A percentile compares a stretch with the other conserved stretches of the same genome.
These are phyloP conservation scores for Pseudonectria foliicola DNA, from an alignment of 2,329 filamentous ascomycete species.

Conservation along the genomic window DNA sequence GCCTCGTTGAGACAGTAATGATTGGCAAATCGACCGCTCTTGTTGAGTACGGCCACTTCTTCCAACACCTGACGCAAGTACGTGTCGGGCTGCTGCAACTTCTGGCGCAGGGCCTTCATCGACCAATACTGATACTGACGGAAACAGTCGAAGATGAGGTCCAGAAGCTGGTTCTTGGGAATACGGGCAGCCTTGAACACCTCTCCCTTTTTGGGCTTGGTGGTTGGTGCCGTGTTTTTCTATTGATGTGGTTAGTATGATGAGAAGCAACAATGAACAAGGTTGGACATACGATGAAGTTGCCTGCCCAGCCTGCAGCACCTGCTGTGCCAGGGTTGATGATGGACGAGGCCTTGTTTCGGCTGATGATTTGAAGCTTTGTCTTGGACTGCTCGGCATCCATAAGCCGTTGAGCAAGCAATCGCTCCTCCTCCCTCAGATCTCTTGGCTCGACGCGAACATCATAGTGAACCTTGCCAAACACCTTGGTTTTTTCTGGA, in stretches of 20 bases:
- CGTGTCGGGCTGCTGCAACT: conserved; percentile 81
- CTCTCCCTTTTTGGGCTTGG: conserved; percentile 57
- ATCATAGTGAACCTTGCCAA: conserved; percentile 68
- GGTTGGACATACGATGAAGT: conserved; percentile 49
- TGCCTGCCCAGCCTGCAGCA: conserved; percentile 31
- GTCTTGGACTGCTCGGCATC: conserved; percentile 44
- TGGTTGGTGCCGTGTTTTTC: conserved; percentile 44
- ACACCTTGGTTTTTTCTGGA: conserved; percentile 69
- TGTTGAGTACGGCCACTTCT: conserved; percentile 74
- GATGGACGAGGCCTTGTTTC: conserved; percentile 42
- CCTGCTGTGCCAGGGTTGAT: conserved; percentile 47
- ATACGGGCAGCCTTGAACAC: conserved; percentile 82
- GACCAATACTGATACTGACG: conserved; percentile 84
- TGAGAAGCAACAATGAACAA: background rate
- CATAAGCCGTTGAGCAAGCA: conserved; percentile 51
- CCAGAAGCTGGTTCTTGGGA: conserved; percentile 78
- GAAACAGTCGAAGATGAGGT: conserved; percentile 79
- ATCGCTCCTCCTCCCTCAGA: conserved; percentile 59
- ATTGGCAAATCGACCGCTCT: conserved; percentile 77
- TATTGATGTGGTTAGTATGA: conserved; percentile 24
- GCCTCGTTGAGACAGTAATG: conserved; percentile 73
- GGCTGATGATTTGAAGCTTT: conserved; percentile 44
- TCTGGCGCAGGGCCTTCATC: conserved; percentile 75
- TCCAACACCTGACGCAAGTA: conserved; percentile 82
- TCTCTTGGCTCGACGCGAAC: conserved; percentile 66